Base-by-base conservation (phyloP, 1,284 basidiomycete species). In the Sphagnurus paluster region DNA sequence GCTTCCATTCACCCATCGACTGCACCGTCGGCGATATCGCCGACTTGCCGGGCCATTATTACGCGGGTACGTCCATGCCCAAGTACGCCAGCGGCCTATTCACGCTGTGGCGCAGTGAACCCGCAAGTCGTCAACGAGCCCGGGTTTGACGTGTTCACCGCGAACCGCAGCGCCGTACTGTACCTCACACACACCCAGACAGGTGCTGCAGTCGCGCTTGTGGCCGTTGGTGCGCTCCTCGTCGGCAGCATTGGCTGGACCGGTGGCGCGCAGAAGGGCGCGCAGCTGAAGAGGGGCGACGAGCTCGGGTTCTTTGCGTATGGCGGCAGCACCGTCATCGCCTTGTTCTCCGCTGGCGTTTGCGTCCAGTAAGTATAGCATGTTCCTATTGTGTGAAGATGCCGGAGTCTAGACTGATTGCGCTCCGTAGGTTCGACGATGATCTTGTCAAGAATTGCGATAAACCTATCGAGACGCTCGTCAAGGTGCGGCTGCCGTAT, bases 1-100 rank as follows among this genome's bases (percentile, higher is more conserved):
- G 90, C 17, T 93, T 90, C 75, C 91, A 93, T 58, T 80, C 79
- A 21, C 90, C 90, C 1, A 72, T 86, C 20, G 81, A 86, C 44
- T 87, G 77, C 16, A 17, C 13, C 19, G 55, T 82, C 2, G 72
- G 70, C 16, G 71, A 75, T 14, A 64, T 75, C 2, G 71, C 66
- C 2, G 68, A 78, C 45, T 69, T 87, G 4, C 66, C 72, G 0
- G 80, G 81, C 2, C 70, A 82, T 48, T 82, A 80, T 54, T 83
- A 78, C 52, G 83, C 80, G 0, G 78, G 77, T 77, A 16, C 44
- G 68, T 34, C 54, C 57, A 4, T 25, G 30, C 16, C 8, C 30
- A 35, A 59, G 60, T 30, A 7, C 28, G 14, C 28, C 28, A 10
- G 4, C 3, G 14, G 7, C 11, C 11, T 42, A 42, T 32, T 36